Conservation (phyloP, 345 rosid species). For the Brassica rapa region DNA sequence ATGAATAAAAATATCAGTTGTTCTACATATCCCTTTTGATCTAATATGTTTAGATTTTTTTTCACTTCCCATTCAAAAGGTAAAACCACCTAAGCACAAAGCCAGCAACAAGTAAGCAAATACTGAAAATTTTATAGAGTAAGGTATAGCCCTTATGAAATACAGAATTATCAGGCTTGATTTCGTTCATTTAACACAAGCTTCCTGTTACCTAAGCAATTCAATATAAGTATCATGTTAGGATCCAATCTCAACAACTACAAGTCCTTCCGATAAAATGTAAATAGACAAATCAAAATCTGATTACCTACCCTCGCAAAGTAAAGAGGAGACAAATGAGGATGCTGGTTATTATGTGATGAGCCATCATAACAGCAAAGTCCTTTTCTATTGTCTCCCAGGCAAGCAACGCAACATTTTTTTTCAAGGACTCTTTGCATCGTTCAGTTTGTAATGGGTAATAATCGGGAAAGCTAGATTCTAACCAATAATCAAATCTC, state of each 20-base stretch:
- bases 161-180: too few species aligned
- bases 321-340: constrained; percentile 76
- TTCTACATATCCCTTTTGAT: too few species aligned
- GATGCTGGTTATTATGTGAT: constrained; percentile 81
- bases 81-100: neutral
- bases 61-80: neutral
- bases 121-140: neutral
- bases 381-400: constrained; percentile 94
- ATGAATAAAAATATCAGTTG: too few species aligned
- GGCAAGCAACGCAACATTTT: constrained; percentile 67
- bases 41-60: too few species aligned
- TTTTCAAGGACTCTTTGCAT: constrained; percentile 84
- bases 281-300: constrained; percentile 1
- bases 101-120: neutral
- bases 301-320: constrained; percentile 75
- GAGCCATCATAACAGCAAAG: constrained; percentile 90
- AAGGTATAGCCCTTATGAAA: too few species aligned
- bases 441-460: too few species aligned
- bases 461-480: constrained; percentile 21
- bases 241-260: neutral
- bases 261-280: neutral
- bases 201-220: neutral
- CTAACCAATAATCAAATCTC: too few species aligned
- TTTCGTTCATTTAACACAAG: neutral
- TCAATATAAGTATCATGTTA: neutral